Conservation (phyloP, 1,139 yeast species). For the Zygosaccharomyces pseudobailii region DNA sequence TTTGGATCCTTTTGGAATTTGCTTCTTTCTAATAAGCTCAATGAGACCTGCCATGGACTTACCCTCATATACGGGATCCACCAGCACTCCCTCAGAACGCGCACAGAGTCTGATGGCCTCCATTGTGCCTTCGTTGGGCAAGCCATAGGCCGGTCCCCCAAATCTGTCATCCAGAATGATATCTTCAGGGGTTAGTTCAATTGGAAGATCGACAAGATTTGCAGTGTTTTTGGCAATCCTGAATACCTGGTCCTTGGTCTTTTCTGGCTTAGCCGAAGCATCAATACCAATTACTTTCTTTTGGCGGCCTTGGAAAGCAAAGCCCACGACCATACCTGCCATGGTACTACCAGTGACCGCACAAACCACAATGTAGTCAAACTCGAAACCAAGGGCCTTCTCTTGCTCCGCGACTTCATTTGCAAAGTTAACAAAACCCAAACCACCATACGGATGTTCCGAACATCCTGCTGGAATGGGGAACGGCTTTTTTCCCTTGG, state of each 20-base stretch:
- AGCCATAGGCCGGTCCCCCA: constrained; percentile 33
- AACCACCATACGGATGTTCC: constrained; percentile 34
- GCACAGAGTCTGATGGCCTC: constrained; percentile 34
- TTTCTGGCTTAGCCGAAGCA: constrained; percentile 35
- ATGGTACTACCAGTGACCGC: constrained; percentile 35
- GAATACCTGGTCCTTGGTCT: constrained; percentile 32
- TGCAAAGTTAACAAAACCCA: constrained; percentile 35
- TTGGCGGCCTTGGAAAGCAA: constrained; percentile 34
- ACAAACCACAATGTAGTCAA: constrained; percentile 34
- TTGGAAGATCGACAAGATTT: constrained; percentile 28
- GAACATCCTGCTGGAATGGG: constrained; percentile 37
- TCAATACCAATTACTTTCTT: constrained; percentile 34
- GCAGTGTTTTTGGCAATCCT: constrained; percentile 33
- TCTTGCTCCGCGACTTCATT: constrained; percentile 34
- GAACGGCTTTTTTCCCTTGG: constrained; percentile 30
- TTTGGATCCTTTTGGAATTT: constrained; percentile 29
- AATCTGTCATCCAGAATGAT: constrained; percentile 30
- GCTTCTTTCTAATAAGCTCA: constrained; percentile 25
- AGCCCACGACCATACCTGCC: constrained; percentile 34
- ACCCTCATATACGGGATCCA: constrained; percentile 36
- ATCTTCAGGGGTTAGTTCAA: constrained; percentile 23
- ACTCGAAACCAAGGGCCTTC: constrained; percentile 31
- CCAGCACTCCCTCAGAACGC: constrained; percentile 33
- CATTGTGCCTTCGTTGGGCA: constrained; percentile 35
- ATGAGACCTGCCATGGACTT: constrained; percentile 34